Percentiles rank a stretch among this genome's conserved stretches.
These are phyloP conservation scores for Suillus alpinus DNA, from an alignment of 768 basidiomycete species.

Conservation along the genomic window DNA sequence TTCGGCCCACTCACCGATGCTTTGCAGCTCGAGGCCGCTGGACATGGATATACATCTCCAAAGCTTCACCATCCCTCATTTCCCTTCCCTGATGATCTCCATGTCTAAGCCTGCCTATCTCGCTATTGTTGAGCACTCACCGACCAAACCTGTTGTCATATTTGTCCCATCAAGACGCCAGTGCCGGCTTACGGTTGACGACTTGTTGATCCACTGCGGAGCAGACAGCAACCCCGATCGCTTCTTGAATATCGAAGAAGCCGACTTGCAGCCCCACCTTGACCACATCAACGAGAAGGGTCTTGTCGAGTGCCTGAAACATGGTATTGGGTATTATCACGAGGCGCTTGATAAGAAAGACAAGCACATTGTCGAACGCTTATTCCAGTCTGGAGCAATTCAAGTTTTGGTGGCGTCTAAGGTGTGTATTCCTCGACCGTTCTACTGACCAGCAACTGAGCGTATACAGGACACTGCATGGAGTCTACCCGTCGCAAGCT, in stretches of 20 bases:
- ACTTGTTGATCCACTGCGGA: slow-evolving; percentile 82
- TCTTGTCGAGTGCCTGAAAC: slow-evolving; percentile 76
- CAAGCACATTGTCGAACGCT: slow-evolving; percentile 86
- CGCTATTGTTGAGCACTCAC: slow-evolving; percentile 84
- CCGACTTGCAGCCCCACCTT: slow-evolving; percentile 82
- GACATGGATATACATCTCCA: slow-evolving; percentile 98
- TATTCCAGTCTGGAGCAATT: slow-evolving; percentile 93
- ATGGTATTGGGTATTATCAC: slow-evolving; percentile 94
- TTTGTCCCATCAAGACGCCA: slow-evolving; percentile 94
- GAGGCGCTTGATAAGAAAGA: slow-evolving; percentile 91
- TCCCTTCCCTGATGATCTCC: slow-evolving; percentile 96
- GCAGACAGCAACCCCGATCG: slow-evolving; percentile 83
- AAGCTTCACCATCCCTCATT: slow-evolving; percentile 94
- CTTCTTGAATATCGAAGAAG: slow-evolving; percentile 86
- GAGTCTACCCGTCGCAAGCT: slow-evolving; percentile 89
- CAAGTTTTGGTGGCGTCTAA: slow-evolving; percentile 94
- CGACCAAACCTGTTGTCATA: slow-evolving; percentile 81
- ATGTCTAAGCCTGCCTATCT: slow-evolving; percentile 99
- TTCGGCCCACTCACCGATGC: slow-evolving; percentile 3
- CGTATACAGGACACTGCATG: slow-evolving; percentile 84
- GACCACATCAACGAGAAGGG: slow-evolving; percentile 78
- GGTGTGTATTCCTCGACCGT: slow-evolving; percentile 38
- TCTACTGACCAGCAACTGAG: neutral
- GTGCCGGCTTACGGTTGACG: slow-evolving; percentile 90
- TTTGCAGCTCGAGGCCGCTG: slow-evolving; percentile 81